Conservation (phyloP, 176 grass and related monocot genomes). For the Eragrostis nindensis region DNA sequence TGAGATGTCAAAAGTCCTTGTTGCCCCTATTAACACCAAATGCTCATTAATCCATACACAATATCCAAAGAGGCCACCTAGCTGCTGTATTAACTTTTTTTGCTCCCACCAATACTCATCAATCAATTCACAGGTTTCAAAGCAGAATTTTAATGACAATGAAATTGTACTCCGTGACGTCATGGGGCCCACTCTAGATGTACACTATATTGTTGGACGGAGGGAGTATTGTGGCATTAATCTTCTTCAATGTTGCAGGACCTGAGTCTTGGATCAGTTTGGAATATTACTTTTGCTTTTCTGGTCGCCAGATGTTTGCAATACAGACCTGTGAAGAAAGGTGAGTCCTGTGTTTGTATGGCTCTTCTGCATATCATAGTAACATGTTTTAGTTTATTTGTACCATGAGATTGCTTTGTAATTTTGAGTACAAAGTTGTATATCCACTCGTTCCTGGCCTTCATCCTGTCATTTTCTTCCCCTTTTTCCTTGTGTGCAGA, state of each 20-base stretch:
- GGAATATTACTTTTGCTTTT: conserved; percentile 56
- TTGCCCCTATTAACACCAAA: no score
- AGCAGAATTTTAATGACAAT: no score
- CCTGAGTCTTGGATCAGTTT: conserved; percentile 48
- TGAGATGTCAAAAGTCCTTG: no score
- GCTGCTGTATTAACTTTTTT: no score
- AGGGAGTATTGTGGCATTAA: conserved; percentile 40
- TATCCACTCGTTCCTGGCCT: not conserved
- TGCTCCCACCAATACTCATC: no score
- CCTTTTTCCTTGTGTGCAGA: conserved; percentile 51
- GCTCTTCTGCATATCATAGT: not conserved
- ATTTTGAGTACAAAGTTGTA: not conserved
- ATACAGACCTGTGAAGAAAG: conserved; percentile 91
- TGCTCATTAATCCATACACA: no score
- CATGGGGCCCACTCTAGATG: no score
- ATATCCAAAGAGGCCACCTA: no score
- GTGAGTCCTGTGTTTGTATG: conserved; percentile 39
- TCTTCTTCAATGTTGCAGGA: conserved; percentile 53
- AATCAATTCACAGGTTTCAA: no score
- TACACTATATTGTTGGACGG: no score
- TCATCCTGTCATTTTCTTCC: not conserved
- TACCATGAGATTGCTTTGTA: conserved; percentile 1
- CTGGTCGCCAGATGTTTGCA: conserved; percentile 68
- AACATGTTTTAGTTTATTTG: conserved; percentile 13
- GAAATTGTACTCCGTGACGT: no score